These are phyloP conservation scores for Phoma sp. DNA, from an alignment of 2,329 filamentous ascomycete species.

Conservation along the genomic window DNA sequence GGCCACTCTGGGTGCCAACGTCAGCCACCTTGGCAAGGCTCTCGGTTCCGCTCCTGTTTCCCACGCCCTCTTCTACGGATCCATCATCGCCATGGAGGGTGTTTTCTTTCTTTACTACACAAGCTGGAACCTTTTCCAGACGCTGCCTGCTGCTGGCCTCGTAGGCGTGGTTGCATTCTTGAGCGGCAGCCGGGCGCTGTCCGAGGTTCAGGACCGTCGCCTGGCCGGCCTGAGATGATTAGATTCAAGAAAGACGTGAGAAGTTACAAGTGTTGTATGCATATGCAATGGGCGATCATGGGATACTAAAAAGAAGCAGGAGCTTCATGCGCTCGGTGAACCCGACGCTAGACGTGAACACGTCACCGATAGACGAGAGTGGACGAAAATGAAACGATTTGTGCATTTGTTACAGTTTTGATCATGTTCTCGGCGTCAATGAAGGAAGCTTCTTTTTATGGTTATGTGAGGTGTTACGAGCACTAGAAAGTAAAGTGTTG, in stretches of 20 bases:
- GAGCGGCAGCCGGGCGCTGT: constrained; percentile 87
- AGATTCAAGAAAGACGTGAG: constrained; percentile 22
- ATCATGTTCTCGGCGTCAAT: too few relatives aligned
- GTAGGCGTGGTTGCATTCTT: constrained; percentile 78
- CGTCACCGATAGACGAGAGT: neutral
- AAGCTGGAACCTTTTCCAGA: constrained; percentile 90
- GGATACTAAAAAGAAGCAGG: neutral
- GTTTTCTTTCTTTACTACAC: constrained; percentile 96
- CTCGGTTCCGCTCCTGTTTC: constrained; percentile 78
- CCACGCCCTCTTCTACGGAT: constrained; percentile 85
- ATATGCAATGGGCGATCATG: neutral
- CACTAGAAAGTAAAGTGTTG: too few relatives aligned
- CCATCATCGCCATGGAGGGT: constrained; percentile 84
- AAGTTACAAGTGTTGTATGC: neutral
- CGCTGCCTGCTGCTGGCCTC: constrained; percentile 73
- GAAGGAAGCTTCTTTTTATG: too few relatives aligned
- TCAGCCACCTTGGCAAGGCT: constrained; percentile 78
- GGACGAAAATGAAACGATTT: too few relatives aligned
- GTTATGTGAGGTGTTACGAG: too few relatives aligned
- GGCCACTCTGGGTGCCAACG: constrained; percentile 81
- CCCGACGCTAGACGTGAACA: neutral
- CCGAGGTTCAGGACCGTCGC: constrained; percentile 89
- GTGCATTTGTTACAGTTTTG: too few relatives aligned
- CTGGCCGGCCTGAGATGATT: constrained; percentile 72
- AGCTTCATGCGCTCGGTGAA: neutral